These are phyloP conservation scores for Botrytis paeoniae DNA, from an alignment of 2,329 filamentous ascomycete species.

Conservation along the genomic window DNA sequence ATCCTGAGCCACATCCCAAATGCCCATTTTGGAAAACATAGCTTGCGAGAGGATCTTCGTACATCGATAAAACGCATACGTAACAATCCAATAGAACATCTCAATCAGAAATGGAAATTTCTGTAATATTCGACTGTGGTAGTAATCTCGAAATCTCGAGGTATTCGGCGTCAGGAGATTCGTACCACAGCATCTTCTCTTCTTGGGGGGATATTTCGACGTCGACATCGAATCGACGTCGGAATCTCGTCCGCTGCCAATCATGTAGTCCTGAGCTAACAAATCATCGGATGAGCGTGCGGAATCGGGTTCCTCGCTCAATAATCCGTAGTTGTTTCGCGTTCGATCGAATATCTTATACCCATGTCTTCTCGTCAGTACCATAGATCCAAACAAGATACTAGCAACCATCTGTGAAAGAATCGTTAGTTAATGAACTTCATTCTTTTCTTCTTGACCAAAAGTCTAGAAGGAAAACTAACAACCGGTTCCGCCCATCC, in stretches of 20 bases:
- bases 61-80: slow-evolving; percentile 36
- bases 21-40: slow-evolving; percentile 41
- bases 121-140: slow-evolving; percentile 61
- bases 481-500: slow-evolving; percentile 39
- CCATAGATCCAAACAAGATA: slow-evolving; percentile 37
- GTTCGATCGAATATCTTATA: slow-evolving; percentile 31
- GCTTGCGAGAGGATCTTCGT: slow-evolving; percentile 34
- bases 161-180: slow-evolving; percentile 55
- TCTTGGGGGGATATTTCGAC: slow-evolving; percentile 45
- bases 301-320: slow-evolving; percentile 33
- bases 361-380: slow-evolving; percentile 33
- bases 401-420: slow-evolving; percentile 36
- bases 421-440: neutral
- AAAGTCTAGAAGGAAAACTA: slow-evolving; percentile 14
- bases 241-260: slow-evolving; percentile 24
- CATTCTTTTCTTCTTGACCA: neutral
- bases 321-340: slow-evolving; percentile 24
- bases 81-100: slow-evolving; percentile 67
- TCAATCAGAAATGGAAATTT: slow-evolving; percentile 64
- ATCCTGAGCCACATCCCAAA: slow-evolving; percentile 54
- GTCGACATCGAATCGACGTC: slow-evolving; percentile 31
- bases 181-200: slow-evolving; percentile 49
- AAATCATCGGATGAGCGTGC: slow-evolving; percentile 37
- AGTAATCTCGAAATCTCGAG: slow-evolving; percentile 56
- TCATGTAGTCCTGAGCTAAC: slow-evolving; percentile 32